A percentile compares a stretch with the other conserved stretches of the same genome.
Conservation (phyloP, 768 basidiomycete species). For the Podaxis pistillaris region DNA sequence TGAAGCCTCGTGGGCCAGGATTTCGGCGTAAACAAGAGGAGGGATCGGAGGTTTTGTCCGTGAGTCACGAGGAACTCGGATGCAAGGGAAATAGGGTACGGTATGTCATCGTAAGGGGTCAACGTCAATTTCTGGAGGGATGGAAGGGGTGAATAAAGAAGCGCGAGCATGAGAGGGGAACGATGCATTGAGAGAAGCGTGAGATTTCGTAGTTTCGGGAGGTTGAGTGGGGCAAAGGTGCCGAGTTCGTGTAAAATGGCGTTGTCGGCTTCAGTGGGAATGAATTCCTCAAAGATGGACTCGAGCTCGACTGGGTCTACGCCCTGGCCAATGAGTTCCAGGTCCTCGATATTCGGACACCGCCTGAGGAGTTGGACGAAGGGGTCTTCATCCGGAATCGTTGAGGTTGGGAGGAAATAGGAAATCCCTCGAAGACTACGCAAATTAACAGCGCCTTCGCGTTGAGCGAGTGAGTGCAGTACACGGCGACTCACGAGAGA, state of each 20-base stretch:
- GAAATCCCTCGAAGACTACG: constrained; percentile 53
- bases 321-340: constrained; percentile 63
- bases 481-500: constrained; percentile 62
- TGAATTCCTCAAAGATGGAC: constrained; percentile 21
- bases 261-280: background rate
- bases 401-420: constrained; percentile 39
- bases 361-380: constrained; percentile 55
- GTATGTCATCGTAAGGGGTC: constrained; percentile 72
- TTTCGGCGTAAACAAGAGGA: constrained; percentile 69
- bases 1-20: constrained; percentile 62
- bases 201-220: constrained; percentile 58
- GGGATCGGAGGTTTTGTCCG: constrained; percentile 54
- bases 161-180: constrained; percentile 58
- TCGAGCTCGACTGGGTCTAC: constrained; percentile 53
- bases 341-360: constrained; percentile 56
- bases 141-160: constrained; percentile 62
- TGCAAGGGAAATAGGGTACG: constrained; percentile 54
- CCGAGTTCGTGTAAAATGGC: constrained; percentile 18
- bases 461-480: constrained; percentile 46
- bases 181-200: constrained; percentile 65
- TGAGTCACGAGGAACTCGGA: constrained; percentile 60
- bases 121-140: constrained; percentile 60
- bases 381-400: constrained; percentile 46
- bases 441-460: constrained; percentile 50
- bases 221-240: constrained; percentile 43